Percentiles rank a stretch among this genome's conserved stretches.
These are phyloP conservation scores for Xylaria sp. DNA, from an alignment of 2,329 filamentous ascomycete genomes.

Conservation along the genomic window DNA sequence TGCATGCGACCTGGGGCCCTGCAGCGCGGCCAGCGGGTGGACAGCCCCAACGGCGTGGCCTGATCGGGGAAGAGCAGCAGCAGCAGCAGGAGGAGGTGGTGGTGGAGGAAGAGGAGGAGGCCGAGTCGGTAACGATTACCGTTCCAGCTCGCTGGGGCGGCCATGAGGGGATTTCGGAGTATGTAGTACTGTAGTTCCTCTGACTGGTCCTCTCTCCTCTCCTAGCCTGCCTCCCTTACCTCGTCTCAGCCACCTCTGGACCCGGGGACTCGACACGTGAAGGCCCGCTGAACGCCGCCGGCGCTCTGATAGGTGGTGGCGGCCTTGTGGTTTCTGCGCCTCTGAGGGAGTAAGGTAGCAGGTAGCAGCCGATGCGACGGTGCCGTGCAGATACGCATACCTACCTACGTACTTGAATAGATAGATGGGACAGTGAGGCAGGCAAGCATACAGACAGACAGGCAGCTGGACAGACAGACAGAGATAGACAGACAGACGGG, in stretches of 20 bases:
- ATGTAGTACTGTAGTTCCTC: not conserved
- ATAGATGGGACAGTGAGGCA: not conserved
- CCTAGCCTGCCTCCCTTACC: not conserved
- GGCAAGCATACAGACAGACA: not conserved
- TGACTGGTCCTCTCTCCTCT: not conserved
- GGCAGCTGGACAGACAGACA: not conserved
- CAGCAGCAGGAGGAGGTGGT: not conserved
- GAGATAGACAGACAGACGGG: not conserved
- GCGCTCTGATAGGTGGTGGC: conserved; percentile 3
- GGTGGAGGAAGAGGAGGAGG: not conserved
- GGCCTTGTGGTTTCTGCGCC: not conserved
- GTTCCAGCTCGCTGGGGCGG: conserved; percentile 23
- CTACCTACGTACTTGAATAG: not conserved
- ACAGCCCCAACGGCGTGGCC: conserved; percentile 19
- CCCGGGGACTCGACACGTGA: conserved; percentile 28
- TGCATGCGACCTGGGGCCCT: not conserved
- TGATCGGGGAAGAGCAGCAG: not conserved
- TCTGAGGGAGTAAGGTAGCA: conserved; percentile 6
- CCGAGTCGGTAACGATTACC: not conserved
- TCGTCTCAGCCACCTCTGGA: not conserved
- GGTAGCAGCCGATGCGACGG: conserved; percentile 30
- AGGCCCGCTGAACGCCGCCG: conserved; percentile 19
- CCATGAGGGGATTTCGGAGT: conserved; percentile 14
- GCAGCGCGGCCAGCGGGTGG: not conserved
- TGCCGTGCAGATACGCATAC: conserved; percentile 20